Percentiles rank a stretch among this genome's conserved stretches.
Conservation (phyloP, 2,329 filamentous ascomycete genomes). For the Capronia epimyces region DNA sequence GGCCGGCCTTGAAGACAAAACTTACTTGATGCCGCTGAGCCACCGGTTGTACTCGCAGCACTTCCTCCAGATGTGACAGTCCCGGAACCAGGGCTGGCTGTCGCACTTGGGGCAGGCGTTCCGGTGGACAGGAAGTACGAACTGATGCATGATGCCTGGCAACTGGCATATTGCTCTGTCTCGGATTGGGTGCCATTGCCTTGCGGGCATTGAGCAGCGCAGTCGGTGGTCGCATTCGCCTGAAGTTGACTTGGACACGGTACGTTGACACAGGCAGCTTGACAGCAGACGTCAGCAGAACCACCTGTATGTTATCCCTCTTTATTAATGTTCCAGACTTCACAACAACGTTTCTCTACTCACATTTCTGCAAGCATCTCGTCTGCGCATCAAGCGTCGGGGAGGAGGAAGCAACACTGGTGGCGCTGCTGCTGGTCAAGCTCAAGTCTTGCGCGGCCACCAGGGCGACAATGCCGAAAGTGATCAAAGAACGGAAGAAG, state of each 20-base stretch:
- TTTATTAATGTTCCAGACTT: too few relatives aligned
- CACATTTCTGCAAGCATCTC: constrained; percentile 38
- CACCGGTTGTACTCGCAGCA: constrained; percentile 26
- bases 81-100: constrained; percentile 27
- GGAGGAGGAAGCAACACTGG: constrained; percentile 32
- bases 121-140: constrained; percentile 43
- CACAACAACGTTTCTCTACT: constrained; percentile 22
- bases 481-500: constrained; percentile 22
- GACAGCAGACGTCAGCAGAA: constrained; percentile 46
- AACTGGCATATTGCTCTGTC: constrained; percentile 44
- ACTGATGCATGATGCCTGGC: constrained; percentile 47
- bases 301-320: constrained; percentile 40
- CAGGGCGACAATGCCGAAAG: constrained; percentile 41
- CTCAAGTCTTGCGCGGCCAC: constrained; percentile 35
- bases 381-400: constrained; percentile 34
- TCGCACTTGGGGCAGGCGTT: constrained; percentile 28
- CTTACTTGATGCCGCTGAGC: constrained; percentile 11
- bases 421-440: constrained; percentile 16
- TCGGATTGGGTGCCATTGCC: constrained; percentile 46
- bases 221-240: constrained; percentile 48
- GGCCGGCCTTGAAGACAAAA: neutral
- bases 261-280: constrained; percentile 47
- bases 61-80: constrained; percentile 24
- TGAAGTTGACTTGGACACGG: constrained; percentile 49
- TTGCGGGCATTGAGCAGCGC: constrained; percentile 50